Conservation (phyloP, 1,284 basidiomycete genomes). For the Pseudozyma pruni region DNA sequence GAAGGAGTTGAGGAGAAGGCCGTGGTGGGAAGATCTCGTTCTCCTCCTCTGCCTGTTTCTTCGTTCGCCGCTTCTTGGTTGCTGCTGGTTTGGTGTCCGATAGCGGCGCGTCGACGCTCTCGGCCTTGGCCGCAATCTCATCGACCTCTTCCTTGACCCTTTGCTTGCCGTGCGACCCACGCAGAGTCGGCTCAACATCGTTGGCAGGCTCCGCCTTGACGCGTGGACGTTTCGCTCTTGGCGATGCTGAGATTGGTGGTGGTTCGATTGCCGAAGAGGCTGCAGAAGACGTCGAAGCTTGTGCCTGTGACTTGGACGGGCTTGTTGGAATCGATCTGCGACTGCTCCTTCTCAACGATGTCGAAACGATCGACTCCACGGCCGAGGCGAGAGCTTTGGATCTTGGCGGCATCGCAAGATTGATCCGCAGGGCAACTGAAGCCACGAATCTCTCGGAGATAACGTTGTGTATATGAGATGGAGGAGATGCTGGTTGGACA, state of each 20-base stretch:
- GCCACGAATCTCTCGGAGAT: no score
- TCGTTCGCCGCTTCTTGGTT: constrained; percentile 14
- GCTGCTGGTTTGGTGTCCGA: constrained; percentile 1
- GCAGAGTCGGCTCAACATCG: background rate
- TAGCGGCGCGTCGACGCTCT: background rate
- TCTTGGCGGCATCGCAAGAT: constrained; percentile 17
- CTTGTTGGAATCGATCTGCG: constrained; percentile 9
- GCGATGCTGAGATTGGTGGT: background rate
- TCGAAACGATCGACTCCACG: constrained; percentile 1
- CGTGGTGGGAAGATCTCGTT: constrained; percentile 23
- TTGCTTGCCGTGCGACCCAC: background rate
- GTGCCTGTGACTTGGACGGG: background rate
- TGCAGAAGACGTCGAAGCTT: background rate
- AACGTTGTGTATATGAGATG: background rate
- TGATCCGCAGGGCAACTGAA: no score
- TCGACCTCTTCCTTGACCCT: constrained; percentile 4
- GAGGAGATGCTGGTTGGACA: no score
- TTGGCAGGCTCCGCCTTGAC: constrained; percentile 8
- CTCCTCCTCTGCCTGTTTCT: constrained; percentile 21
- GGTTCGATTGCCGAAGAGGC: background rate
- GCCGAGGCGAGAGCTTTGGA: constrained; percentile 18
- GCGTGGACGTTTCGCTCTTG: constrained; percentile 6
- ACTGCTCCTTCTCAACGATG: constrained; percentile 24
- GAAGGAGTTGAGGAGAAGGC: background rate
- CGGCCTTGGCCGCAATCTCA: background rate